These are phyloP conservation scores for Phytophthora megakarya DNA, from an alignment of 352 stramenopile genomes.

Conservation along the genomic window DNA sequence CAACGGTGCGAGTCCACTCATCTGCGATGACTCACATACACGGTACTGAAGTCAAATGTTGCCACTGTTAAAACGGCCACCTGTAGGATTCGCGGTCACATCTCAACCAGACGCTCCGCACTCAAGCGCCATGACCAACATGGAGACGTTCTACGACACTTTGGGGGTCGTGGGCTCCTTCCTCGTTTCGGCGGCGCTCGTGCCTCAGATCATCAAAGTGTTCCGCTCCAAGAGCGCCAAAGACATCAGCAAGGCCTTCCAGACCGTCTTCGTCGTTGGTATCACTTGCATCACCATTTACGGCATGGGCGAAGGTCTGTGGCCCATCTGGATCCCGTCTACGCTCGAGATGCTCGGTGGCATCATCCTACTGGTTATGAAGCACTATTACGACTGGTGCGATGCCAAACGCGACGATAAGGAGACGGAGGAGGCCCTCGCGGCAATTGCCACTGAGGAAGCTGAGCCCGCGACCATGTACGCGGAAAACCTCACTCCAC, in stretches of 20 bases:
- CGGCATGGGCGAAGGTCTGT: slow-evolving; percentile 49
- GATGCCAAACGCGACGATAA: slow-evolving; percentile 19
- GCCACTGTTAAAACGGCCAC: not conserved
- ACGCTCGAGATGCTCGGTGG: slow-evolving; percentile 49
- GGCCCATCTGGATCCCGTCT: slow-evolving; percentile 66
- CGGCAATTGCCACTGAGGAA: slow-evolving; percentile 11
- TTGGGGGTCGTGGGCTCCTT: slow-evolving; percentile 65
- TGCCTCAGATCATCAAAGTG: slow-evolving; percentile 70
- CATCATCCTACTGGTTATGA: slow-evolving; percentile 50
- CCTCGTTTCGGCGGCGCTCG: slow-evolving; percentile 57
- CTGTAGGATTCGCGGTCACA: not conserved
- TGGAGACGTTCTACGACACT: slow-evolving; percentile 48
- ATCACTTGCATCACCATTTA: slow-evolving; percentile 54
- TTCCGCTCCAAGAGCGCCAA: slow-evolving; percentile 60
- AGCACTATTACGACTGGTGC: slow-evolving; percentile 47
- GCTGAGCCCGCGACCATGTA: not conserved
- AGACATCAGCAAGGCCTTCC: slow-evolving; percentile 60
- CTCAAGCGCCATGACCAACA: slow-evolving; percentile 22
- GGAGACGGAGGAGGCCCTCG: slow-evolving; percentile 8
- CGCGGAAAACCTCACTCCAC: not conserved
- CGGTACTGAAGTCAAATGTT: slow-evolving; percentile 11
- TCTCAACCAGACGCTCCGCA: not conserved
- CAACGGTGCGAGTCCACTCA: slow-evolving; percentile 29
- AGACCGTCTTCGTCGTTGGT: slow-evolving; percentile 50
- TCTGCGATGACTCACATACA: slow-evolving; percentile 16